phyloP scores from a whole-genome alignment of 371 early-diverging fungal species.

The Mortierella sp. region DNA sequence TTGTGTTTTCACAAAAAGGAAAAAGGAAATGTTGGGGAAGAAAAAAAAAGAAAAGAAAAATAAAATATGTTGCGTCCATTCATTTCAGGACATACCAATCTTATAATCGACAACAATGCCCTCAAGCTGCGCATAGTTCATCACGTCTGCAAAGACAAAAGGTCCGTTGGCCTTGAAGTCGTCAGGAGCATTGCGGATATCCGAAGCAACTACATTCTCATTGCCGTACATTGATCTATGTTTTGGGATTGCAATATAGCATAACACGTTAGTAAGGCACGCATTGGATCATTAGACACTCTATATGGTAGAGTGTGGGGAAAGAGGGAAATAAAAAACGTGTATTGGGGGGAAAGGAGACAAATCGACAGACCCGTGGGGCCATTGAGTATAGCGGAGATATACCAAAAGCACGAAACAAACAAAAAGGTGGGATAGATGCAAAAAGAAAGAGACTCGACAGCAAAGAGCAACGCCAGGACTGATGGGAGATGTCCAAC shows the following conservation, averaged over 20 bases:
- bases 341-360: constrained; percentile 2
- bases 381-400: background rate
- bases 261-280: too few relatives aligned
- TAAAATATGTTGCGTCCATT: too few relatives aligned
- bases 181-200: constrained; percentile 66
- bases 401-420: constrained; percentile 50
- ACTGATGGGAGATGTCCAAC: too few relatives aligned
- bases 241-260: background rate
- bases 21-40: constrained; percentile 1
- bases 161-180: constrained; percentile 62
- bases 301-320: too few relatives aligned
- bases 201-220: constrained; percentile 68
- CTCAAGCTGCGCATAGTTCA: constrained; percentile 67
- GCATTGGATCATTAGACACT: too few relatives aligned
- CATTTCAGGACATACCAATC: constrained; percentile 46
- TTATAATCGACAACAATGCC: constrained; percentile 67
- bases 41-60: background rate
- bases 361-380: too few relatives aligned
- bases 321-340: background rate
- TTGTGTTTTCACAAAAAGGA: background rate
- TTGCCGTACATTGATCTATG: constrained; percentile 58
- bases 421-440: constrained; percentile 21
- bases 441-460: background rate
- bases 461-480: background rate
- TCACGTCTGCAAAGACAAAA: constrained; percentile 70